phyloP scores from a whole-genome alignment of 257 asterid species.

The Lithospermum erythrorhizon region DNA sequence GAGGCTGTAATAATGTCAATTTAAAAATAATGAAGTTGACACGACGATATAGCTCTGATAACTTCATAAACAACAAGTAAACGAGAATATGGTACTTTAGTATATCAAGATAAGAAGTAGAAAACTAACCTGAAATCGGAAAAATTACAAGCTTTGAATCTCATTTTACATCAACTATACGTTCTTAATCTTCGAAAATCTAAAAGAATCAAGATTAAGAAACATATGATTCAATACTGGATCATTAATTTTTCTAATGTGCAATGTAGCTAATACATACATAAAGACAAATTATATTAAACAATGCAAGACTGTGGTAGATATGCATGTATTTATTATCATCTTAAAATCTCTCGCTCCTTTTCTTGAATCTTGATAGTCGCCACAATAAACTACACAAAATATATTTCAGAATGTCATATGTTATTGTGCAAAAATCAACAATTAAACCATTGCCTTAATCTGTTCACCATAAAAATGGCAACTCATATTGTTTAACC shows the following conservation, averaged over 20 bases:
- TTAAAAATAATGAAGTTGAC: too few relatives aligned
- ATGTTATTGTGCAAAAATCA: slow-evolving; percentile 9
- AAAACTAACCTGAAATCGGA: slow-evolving; percentile 39
- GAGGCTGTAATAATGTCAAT: too few relatives aligned
- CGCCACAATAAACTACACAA: slow-evolving; percentile 51
- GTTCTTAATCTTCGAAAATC: slow-evolving; percentile 80
- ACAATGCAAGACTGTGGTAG: too few relatives aligned
- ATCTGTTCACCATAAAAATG: background rate
- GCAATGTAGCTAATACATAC: background rate
- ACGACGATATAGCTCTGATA: too few relatives aligned
- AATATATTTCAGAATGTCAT: too few relatives aligned
- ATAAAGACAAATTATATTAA: too few relatives aligned
- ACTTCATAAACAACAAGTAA: too few relatives aligned
- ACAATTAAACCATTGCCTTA: background rate
- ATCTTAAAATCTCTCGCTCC: slow-evolving; percentile 65
- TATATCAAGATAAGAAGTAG: background rate
- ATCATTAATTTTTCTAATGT: slow-evolving; percentile 1
- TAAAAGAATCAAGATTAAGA: slow-evolving; percentile 12
- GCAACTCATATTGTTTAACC: background rate
- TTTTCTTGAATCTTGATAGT: slow-evolving; percentile 28
- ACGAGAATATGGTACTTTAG: too few relatives aligned
- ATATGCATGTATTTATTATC: slow-evolving; percentile 20
- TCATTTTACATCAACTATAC: slow-evolving; percentile 19
- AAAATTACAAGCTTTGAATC: slow-evolving; percentile 30
- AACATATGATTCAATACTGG: background rate